Evolutionary conservation across 116 monocot genomes (phyloP).

Genomic region (Zostera marina): DNA sequence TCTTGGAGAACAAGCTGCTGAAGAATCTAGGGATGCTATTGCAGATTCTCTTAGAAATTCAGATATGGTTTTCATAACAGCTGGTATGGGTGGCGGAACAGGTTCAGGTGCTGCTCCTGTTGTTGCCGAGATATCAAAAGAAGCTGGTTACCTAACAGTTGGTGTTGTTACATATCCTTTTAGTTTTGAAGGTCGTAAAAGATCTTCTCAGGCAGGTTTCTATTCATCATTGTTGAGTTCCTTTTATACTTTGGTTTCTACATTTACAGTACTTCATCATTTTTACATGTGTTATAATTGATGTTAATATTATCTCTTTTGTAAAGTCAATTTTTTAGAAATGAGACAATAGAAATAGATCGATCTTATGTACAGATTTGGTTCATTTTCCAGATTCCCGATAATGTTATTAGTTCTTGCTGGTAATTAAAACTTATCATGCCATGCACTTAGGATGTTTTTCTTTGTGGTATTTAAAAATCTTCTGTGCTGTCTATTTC

Average conservation of each 20-base stretch:
- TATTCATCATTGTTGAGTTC: neutral
- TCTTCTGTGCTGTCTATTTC: too few relatives aligned
- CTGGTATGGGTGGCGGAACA: slow-evolving; percentile 94
- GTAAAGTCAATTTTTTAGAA: too few relatives aligned
- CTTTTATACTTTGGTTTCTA: neutral
- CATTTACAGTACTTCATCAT: neutral
- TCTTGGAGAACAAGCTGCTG: slow-evolving; percentile 90
- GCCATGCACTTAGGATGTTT: neutral
- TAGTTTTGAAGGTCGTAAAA: slow-evolving; percentile 94
- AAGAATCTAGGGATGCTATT: slow-evolving; percentile 82
- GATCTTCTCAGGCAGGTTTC: slow-evolving; percentile 69
- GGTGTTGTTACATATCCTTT: slow-evolving; percentile 98
- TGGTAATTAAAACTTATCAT: neutral
- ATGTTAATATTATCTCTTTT: neutral
- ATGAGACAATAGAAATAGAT: neutral
- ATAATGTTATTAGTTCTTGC: neutral
- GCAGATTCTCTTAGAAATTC: slow-evolving; percentile 58
- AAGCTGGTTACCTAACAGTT: slow-evolving; percentile 91
- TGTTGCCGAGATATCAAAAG: slow-evolving; percentile 89
- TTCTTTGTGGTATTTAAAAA: neutral
- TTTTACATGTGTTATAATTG: neutral
- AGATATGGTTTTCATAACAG: slow-evolving; percentile 89
- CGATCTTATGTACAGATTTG: neutral
- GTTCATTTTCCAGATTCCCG: neutral
- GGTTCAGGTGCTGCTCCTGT: slow-evolving; percentile 98